Evolutionary conservation across 2,329 filamentous ascomycete genomes (phyloP).

Genomic region (Apiospora rasikravindrae): DNA sequence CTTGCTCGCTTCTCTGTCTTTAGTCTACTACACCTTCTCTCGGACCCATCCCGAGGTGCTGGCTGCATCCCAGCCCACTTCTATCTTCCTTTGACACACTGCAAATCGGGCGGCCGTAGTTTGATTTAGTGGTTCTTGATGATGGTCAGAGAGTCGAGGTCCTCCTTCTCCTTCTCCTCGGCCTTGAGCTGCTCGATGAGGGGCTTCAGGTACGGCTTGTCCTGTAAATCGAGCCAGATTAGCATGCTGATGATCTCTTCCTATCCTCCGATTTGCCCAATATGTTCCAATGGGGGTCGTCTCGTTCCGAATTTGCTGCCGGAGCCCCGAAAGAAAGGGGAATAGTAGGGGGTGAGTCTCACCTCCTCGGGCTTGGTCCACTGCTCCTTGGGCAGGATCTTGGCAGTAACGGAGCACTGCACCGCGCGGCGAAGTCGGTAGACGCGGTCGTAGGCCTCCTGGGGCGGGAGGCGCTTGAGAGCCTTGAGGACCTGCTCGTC

Average conservation of each 20-base stretch:
- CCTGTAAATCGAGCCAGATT: constrained; percentile 40
- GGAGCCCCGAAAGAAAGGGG: neutral
- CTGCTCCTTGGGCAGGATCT: constrained; percentile 66
- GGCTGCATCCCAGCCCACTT: neutral
- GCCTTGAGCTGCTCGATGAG: constrained; percentile 57
- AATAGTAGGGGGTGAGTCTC: constrained; percentile 27
- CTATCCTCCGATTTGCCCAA: neutral
- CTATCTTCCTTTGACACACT: neutral
- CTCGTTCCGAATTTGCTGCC: neutral
- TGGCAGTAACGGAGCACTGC: constrained; percentile 72
- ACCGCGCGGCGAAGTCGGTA: constrained; percentile 96
- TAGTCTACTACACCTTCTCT: constrained; percentile 17
- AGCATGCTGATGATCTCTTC: neutral
- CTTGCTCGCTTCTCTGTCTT: constrained; percentile 16
- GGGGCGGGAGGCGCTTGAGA: constrained; percentile 85
- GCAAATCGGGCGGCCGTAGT: neutral
- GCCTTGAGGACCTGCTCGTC: constrained; percentile 84
- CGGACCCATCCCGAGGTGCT: constrained; percentile 7
- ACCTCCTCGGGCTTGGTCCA: constrained; percentile 65
- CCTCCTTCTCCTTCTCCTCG: constrained; percentile 57
- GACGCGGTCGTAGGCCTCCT: constrained; percentile 94
- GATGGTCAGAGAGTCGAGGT: constrained; percentile 40
- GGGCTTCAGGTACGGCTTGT: constrained; percentile 56
- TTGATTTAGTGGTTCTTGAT: constrained; percentile 36
- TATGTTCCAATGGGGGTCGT: neutral